These are phyloP conservation scores for Geotrichum candidum DNA, from an alignment of 1,139 yeast species.

Conservation along the genomic window DNA sequence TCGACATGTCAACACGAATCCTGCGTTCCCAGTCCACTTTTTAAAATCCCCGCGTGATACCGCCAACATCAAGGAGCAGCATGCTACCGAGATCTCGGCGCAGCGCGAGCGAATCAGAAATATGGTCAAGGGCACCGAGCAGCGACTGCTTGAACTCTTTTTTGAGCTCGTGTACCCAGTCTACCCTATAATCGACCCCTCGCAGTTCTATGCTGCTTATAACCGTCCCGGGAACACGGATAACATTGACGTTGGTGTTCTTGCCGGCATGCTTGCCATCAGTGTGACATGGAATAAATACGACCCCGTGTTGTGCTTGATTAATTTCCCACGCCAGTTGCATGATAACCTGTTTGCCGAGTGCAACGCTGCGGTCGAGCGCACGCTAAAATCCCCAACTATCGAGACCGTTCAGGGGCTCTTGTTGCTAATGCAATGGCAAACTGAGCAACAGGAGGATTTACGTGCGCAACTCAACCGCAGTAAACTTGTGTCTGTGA, in stretches of 20 bases:
- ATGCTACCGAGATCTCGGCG: constrained; percentile 15
- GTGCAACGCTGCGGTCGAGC: constrained; percentile 29
- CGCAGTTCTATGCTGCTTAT: constrained; percentile 30
- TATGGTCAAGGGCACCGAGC: constrained; percentile 26
- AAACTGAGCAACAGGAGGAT: constrained; percentile 33
- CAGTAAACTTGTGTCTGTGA: constrained; percentile 30
- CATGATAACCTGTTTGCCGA: constrained; percentile 28
- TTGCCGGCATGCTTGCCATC: constrained; percentile 34
- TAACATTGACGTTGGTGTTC: constrained; percentile 30
- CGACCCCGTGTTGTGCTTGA: constrained; percentile 32
- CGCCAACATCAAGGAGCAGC: neutral
- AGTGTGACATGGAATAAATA: constrained; percentile 37
- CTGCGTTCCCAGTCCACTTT: constrained; percentile 28
- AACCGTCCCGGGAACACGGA: constrained; percentile 23
- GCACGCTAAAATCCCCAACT: constrained; percentile 35
- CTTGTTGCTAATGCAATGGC: constrained; percentile 32
- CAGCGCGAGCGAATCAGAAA: constrained; percentile 23
- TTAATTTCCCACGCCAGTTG: constrained; percentile 30
- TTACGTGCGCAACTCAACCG: constrained; percentile 26
- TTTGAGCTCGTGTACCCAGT: constrained; percentile 35
- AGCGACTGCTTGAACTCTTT: constrained; percentile 32
- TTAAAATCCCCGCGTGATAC: constrained; percentile 24
- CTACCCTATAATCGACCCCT: constrained; percentile 34
- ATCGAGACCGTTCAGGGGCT: constrained; percentile 42
- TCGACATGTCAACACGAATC: constrained; percentile 27